These are phyloP conservation scores for Fusarium setosum DNA, from an alignment of 2,329 filamentous ascomycete genomes.

Conservation along the genomic window DNA sequence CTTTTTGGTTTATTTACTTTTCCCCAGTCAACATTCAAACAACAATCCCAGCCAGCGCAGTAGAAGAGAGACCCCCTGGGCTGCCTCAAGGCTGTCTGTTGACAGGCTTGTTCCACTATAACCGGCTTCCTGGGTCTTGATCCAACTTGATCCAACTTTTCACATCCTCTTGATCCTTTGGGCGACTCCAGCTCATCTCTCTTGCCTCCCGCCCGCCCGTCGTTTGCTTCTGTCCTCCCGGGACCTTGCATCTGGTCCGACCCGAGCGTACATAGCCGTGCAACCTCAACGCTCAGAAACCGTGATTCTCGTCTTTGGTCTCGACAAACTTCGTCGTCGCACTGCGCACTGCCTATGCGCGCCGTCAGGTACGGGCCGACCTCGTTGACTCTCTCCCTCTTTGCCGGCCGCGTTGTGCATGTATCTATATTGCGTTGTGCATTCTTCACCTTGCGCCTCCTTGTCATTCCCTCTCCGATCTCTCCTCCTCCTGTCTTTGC, in stretches of 20 bases:
- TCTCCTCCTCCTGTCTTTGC: background rate
- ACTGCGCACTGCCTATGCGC: conserved; percentile 32
- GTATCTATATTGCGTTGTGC: background rate
- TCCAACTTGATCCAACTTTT: conserved; percentile 26
- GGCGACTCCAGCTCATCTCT: conserved; percentile 3
- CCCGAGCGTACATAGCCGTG: conserved; percentile 19
- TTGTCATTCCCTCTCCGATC: conserved; percentile 1
- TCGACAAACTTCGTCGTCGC: conserved; percentile 7
- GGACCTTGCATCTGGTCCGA: conserved; percentile 25
- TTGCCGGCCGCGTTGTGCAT: conserved; percentile 4
- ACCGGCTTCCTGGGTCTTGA: conserved; percentile 19
- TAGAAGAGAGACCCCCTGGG: no score
- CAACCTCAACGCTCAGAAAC: conserved; percentile 11
- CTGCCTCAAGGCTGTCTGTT: no score
- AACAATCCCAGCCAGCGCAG: background rate
- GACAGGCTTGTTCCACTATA: conserved; percentile 27
- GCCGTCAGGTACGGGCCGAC: conserved; percentile 33
- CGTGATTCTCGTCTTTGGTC: conserved; percentile 5
- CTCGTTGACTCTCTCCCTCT: conserved; percentile 2
- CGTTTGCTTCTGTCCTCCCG: conserved; percentile 26
- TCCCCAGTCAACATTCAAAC: conserved; percentile 4
- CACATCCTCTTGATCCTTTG: background rate
- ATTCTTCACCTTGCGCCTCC: background rate
- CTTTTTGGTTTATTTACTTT: conserved; percentile 31
- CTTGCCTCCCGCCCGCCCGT: conserved; percentile 14